These are phyloP conservation scores for Candida railenensis DNA, from an alignment of 805 yeast genomes.

Conservation along the genomic window DNA sequence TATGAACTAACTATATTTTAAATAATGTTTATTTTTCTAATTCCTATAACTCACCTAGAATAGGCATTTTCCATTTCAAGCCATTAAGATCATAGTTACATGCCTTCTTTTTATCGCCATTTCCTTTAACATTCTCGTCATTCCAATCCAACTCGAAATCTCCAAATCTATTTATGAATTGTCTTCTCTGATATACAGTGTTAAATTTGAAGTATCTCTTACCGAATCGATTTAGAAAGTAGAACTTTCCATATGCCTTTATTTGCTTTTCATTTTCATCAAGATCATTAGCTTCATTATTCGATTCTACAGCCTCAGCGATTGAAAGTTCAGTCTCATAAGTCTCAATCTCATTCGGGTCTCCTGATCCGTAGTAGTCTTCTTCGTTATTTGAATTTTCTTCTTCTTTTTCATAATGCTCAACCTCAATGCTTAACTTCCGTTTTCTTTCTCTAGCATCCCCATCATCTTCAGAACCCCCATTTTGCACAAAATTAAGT, in stretches of 20 bases:
- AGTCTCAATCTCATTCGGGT: slow-evolving; percentile 19
- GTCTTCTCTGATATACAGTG: slow-evolving; percentile 41
- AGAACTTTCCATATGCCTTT: slow-evolving; percentile 24
- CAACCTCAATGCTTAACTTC: not conserved
- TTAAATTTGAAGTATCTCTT: slow-evolving; percentile 37
- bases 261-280: not conserved
- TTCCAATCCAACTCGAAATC: slow-evolving; percentile 34
- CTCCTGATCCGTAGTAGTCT: slow-evolving; percentile 25
- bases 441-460: not conserved
- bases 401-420: not conserved
- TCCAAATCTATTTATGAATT: slow-evolving; percentile 41
- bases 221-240: slow-evolving; percentile 28
- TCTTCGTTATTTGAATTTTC: slow-evolving; percentile 4
- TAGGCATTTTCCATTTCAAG: slow-evolving; percentile 43
- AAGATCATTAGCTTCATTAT: slow-evolving; percentile 4
- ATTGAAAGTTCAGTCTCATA: slow-evolving; percentile 17
- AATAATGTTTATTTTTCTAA: no score
- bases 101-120: slow-evolving; percentile 9
- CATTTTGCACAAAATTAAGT: slow-evolving; percentile 36
- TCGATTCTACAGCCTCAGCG: not conserved
- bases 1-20: no score
- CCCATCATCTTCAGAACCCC: slow-evolving; percentile 14
- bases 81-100: slow-evolving; percentile 38
- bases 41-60: slow-evolving; percentile 30
- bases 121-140: slow-evolving; percentile 11